These are phyloP conservation scores for Giardia muris DNA, from an alignment of 208 protist species.

Conservation along the genomic window DNA sequence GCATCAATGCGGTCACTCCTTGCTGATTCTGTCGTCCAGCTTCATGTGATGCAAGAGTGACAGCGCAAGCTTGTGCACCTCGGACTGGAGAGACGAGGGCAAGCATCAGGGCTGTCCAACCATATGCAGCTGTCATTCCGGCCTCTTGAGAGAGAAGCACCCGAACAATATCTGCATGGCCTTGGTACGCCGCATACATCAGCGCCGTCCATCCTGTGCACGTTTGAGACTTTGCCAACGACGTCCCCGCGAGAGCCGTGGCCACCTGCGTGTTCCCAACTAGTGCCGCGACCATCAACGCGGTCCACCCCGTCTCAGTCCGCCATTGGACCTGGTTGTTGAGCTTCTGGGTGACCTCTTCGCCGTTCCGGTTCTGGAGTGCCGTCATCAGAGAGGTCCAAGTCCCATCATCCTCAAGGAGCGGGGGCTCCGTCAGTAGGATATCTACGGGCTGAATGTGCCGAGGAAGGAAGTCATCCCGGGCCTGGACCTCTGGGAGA, in stretches of 20 bases:
- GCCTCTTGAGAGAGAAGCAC: neutral
- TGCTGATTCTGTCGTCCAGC: neutral
- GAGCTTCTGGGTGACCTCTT: neutral
- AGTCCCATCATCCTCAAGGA: neutral
- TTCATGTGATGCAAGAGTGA: neutral
- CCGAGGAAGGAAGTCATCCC: too few relatives aligned
- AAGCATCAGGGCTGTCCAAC: too few relatives aligned
- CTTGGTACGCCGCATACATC: neutral
- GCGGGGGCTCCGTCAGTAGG: neutral
- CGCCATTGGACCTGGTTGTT: neutral
- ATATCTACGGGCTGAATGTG: neutral
- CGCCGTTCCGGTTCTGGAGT: neutral
- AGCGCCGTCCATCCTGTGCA: neutral
- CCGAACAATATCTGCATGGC: neutral
- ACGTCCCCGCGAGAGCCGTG: neutral
- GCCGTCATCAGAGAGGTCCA: neutral
- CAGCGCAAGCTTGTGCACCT: too few relatives aligned
- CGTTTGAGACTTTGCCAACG: neutral
- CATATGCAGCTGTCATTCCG: neutral
- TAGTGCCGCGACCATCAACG: neutral
- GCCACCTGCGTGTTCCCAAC: neutral
- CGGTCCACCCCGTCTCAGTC: neutral
- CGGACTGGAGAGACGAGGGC: too few relatives aligned
- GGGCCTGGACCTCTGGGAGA: too few relatives aligned
- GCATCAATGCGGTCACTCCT: neutral